Evolutionary conservation across 176 grass and related monocot species (phyloP), one percentile per base, ranked within the genome.

Genomic region (Metroxylon sagu): DNA sequence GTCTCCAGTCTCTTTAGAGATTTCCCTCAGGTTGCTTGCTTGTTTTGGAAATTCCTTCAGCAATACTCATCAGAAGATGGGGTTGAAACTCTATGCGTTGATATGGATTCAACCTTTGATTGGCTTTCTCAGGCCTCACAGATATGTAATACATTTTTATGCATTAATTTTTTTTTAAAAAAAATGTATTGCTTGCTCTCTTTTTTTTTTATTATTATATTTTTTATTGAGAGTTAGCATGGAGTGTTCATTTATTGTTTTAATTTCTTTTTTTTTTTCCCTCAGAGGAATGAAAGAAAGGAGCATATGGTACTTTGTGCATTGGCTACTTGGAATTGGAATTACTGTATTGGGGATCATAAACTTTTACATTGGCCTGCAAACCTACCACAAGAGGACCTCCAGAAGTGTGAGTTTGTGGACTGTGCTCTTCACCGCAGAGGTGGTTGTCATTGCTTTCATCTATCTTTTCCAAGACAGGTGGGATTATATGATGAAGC

Each of bases 101-200:
- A 86, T 98, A 52, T 93, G 78, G 85, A 69, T 93, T 74, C 94
- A 98, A 65, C 88, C 94, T 58, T 27, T 98, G 43, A 80, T 98
- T 18, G 88, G 81, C 70, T 98, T 83, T 62, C 78, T 98, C 54
- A 89, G 94, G 39, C 85, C 94, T 67, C 80, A 83, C 61, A 89
- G 94, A 88, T 98, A 48, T 8, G 10, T 2, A 43, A 14, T 43
- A 3, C 35, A 43, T 12, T 43, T 43, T 43, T 43, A 43, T 10
- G 35, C n/a, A n/a, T n/a, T n/a, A n/a, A n/a, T n/a, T n/a, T n/a
- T n/a, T n/a, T n/a, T n/a, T n/a, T n/a, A n/a, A n/a, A n/a, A n/a
- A n/a, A n/a, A n/a, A n/a, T n/a, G n/a, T n/a, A n/a, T n/a, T n/a
- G n/a, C n/a, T n/a, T n/a, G n/a, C n/a, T n/a, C n/a, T n/a, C n/a